phyloP scores from a whole-genome alignment of 306 rosid species.

The Cyclanthera cordifolia region DNA sequence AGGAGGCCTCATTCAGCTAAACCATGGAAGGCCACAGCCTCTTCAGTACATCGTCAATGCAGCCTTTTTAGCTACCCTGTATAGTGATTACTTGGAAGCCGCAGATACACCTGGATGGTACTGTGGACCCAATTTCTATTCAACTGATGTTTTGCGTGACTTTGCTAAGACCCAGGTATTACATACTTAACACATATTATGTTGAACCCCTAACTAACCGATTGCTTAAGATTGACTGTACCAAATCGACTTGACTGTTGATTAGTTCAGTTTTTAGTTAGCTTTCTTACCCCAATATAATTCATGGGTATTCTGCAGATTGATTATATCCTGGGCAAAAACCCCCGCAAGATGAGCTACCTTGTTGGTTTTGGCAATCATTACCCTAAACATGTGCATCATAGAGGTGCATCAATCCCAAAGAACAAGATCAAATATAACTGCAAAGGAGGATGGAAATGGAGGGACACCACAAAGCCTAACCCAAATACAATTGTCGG shows the following conservation, averaged over 20 bases:
- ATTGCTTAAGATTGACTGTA: not conserved
- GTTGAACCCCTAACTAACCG: not conserved
- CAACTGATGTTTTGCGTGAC: slow-evolving; percentile 67
- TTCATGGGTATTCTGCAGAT: slow-evolving; percentile 40
- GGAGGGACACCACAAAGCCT: slow-evolving; percentile 70
- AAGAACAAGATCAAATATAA: slow-evolving; percentile 76
- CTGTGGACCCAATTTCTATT: slow-evolving; percentile 92
- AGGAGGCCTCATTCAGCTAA: slow-evolving; percentile 90
- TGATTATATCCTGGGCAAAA: slow-evolving; percentile 83
- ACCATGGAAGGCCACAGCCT: slow-evolving; percentile 95
- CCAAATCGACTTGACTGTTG: not conserved
- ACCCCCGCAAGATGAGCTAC: slow-evolving; percentile 85
- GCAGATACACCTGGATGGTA: slow-evolving; percentile 99
- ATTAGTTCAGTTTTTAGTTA: not conserved
- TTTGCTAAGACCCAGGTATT: slow-evolving; percentile 78
- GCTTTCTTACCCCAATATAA: not conserved
- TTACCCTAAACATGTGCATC: slow-evolving; percentile 87
- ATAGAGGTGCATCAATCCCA: slow-evolving; percentile 89
- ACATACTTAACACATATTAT: not conserved
- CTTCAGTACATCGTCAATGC: slow-evolving; percentile 93
- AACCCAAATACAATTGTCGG: slow-evolving; percentile 79
- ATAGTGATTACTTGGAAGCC: slow-evolving; percentile 95
- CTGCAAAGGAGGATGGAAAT: slow-evolving; percentile 97
- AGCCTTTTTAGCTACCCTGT: slow-evolving; percentile 84
- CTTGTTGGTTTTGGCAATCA: slow-evolving; percentile 70